phyloP scores from a whole-genome alignment of 1,284 basidiomycete species.

The Ustilago crameri region DNA sequence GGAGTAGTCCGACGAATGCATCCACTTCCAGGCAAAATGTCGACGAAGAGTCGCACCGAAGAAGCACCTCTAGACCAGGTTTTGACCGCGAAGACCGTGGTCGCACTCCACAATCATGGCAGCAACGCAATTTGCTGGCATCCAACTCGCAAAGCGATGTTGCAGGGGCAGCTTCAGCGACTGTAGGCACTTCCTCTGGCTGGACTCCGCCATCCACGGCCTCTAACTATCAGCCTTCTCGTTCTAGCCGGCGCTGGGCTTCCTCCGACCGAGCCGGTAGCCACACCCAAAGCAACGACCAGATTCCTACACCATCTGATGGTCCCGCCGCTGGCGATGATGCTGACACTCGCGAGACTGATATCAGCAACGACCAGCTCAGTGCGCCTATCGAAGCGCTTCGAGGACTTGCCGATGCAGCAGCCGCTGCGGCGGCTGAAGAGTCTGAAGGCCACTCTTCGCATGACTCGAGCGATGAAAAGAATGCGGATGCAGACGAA shows the following conservation, averaged over 20 bases:
- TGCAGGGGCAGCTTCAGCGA: conserved; percentile 1
- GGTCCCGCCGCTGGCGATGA: conserved; percentile 14
- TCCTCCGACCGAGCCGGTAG: conserved; percentile 31
- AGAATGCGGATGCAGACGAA: conserved; percentile 4
- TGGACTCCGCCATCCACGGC: conserved; percentile 25
- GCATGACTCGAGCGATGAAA: conserved; percentile 36
- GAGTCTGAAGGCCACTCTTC: conserved; percentile 38
- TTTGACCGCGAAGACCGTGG: conserved; percentile 19
- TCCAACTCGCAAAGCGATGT: conserved; percentile 13
- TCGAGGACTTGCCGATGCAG: conserved; percentile 89
- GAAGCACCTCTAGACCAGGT: conserved; percentile 10
- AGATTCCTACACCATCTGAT: conserved; percentile 28
- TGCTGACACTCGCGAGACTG: conserved; percentile 30
- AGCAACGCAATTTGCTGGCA: conserved; percentile 9
- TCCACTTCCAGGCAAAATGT: conserved; percentile 6
- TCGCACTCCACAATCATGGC: conserved; percentile 14
- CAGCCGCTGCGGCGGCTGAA: conserved; percentile 80
- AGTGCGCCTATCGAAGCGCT: conserved; percentile 90
- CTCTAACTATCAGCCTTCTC: conserved; percentile 5
- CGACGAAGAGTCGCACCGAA: conserved; percentile 1
- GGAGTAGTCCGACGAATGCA: conserved; percentile 11
- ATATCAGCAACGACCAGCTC: conserved; percentile 53
- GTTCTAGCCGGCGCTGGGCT: conserved; percentile 27
- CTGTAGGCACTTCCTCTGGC: conserved; percentile 6
- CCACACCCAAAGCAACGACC: conserved; percentile 26